phyloP scores from a whole-genome alignment of 2,329 filamentous ascomycete species.

The Arthrobotrys megalospora region DNA sequence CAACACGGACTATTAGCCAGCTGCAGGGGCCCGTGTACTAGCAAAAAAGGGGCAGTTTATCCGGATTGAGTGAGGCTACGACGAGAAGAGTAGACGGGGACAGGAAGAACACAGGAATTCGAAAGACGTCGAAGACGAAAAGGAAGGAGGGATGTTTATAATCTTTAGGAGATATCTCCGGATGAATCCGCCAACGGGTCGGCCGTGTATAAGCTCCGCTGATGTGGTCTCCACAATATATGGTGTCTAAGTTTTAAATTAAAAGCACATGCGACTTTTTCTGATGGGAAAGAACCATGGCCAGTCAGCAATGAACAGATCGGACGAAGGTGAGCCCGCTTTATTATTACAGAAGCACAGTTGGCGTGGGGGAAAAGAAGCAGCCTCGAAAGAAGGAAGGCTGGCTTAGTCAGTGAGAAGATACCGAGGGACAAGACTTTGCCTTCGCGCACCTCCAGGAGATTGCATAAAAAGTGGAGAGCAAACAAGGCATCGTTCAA shows the following conservation, averaged over 20 bases:
- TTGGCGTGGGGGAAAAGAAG: slow-evolving; percentile 38
- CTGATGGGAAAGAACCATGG: slow-evolving; percentile 14
- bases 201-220: slow-evolving; percentile 26
- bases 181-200: slow-evolving; percentile 26
- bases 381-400: background rate
- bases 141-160: slow-evolving; percentile 23
- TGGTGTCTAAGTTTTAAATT: slow-evolving; percentile 23
- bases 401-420: slow-evolving; percentile 17
- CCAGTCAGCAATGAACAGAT: slow-evolving; percentile 43
- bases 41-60: slow-evolving; percentile 43
- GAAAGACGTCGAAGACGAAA: slow-evolving; percentile 1
- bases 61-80: slow-evolving; percentile 23
- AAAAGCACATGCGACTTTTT: slow-evolving; percentile 52
- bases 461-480: slow-evolving; percentile 33
- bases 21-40: slow-evolving; percentile 37
- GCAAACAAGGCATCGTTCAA: slow-evolving; percentile 13
- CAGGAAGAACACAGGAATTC: slow-evolving; percentile 2
- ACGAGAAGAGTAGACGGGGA: slow-evolving; percentile 24
- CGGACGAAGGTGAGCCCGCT: slow-evolving; percentile 24
- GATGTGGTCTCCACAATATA: slow-evolving; percentile 46
- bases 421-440: slow-evolving; percentile 52
- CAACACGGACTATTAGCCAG: slow-evolving; percentile 3
- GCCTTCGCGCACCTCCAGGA: slow-evolving; percentile 22
- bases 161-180: slow-evolving; percentile 3
- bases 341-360: background rate